phyloP scores from a whole-genome alignment of 495 filamentous ascomycete genomes.

The Lindgomyces ingoldianus region DNA sequence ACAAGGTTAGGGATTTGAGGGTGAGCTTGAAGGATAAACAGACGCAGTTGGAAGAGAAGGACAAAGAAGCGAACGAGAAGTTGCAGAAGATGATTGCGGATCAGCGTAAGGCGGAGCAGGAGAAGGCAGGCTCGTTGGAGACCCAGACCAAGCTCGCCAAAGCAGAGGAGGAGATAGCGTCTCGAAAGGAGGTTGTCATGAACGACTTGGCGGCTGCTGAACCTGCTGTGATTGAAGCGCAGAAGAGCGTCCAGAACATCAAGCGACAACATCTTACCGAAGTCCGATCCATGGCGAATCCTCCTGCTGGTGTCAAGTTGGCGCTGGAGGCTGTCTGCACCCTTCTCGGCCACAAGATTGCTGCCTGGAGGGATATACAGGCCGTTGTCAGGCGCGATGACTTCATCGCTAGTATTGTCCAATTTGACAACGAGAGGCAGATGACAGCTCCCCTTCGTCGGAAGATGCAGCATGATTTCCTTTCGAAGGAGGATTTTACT shows the following conservation, averaged over 20 bases:
- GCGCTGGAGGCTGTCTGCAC: conserved; percentile 95
- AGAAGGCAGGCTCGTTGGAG: conserved; percentile 81
- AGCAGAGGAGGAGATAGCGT: conserved; percentile 85
- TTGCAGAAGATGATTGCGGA: conserved; percentile 95
- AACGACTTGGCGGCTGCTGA: conserved; percentile 87
- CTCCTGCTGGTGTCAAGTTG: conserved; percentile 84
- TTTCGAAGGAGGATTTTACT: conserved; percentile 91
- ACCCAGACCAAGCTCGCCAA: conserved; percentile 84
- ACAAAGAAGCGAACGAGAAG: conserved; percentile 94
- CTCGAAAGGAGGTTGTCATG: conserved; percentile 80
- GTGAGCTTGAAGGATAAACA: conserved; percentile 92
- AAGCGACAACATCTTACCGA: conserved; percentile 96
- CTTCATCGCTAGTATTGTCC: conserved; percentile 97
- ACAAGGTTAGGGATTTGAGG: conserved; percentile 91
- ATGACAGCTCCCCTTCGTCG: conserved; percentile 81
- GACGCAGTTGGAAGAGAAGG: conserved; percentile 86
- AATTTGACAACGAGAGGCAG: conserved; percentile 92
- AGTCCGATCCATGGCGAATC: conserved; percentile 93
- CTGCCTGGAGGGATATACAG: conserved; percentile 87
- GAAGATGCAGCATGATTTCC: conserved; percentile 90
- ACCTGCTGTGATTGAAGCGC: conserved; percentile 87
- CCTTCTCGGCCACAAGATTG: conserved; percentile 84
- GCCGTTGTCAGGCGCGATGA: conserved; percentile 85
- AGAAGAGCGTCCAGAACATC: conserved; percentile 95
- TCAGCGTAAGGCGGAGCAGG: conserved; percentile 91